Evolutionary conservation across 345 rosid species (phyloP).

Genomic region (Camelina neglecta): DNA sequence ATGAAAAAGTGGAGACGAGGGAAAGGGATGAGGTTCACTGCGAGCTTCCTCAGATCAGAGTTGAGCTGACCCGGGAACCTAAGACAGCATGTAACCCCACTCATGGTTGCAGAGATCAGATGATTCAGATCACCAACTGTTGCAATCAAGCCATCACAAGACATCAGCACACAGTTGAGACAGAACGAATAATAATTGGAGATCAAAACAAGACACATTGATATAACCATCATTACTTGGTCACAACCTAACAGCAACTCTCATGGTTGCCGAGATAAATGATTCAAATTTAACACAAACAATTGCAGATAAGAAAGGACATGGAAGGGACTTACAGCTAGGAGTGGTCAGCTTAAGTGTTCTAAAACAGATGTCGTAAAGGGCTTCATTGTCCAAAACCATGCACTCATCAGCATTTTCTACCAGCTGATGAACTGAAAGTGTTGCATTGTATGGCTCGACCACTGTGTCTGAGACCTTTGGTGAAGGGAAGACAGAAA

Average conservation of each 20-base stretch:
- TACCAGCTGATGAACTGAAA: constrained; percentile 80
- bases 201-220: too few relatives aligned
- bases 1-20: constrained; percentile 84
- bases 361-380: constrained; percentile 82
- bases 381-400: constrained; percentile 85
- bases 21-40: constrained; percentile 79
- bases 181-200: too few relatives aligned
- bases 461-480: constrained; percentile 86
- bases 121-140: constrained; percentile 83
- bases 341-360: constrained; percentile 88
- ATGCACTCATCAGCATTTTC: constrained; percentile 89
- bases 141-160: constrained; percentile 23
- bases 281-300: constrained; percentile 12
- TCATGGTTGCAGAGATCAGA: constrained; percentile 80
- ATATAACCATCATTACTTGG: too few relatives aligned
- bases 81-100: constrained; percentile 84
- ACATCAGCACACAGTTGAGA: constrained; percentile 1
- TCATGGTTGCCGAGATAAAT: background rate
- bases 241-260: too few relatives aligned
- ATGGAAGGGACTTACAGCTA: constrained; percentile 60
- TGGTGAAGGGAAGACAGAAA: constrained; percentile 86
- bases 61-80: constrained; percentile 86
- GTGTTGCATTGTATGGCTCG: constrained; percentile 81
- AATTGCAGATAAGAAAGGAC: background rate
- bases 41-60: constrained; percentile 83